These are phyloP conservation scores for Chlorencoelia australis DNA, from an alignment of 2,329 filamentous ascomycete genomes.

Conservation along the genomic window DNA sequence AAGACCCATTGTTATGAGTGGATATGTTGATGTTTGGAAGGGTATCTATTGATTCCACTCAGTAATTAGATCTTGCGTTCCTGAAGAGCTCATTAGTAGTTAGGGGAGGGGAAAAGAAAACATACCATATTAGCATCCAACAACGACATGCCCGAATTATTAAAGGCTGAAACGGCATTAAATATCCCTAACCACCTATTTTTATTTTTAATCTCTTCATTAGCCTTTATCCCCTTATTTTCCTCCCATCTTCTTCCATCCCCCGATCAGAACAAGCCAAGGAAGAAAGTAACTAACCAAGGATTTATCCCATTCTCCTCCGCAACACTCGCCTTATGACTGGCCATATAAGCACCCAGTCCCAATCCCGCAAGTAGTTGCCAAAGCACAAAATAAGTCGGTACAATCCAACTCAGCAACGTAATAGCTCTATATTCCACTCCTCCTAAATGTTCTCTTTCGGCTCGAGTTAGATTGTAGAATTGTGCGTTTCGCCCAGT, in stretches of 20 bases:
- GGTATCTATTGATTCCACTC: constrained; percentile 25
- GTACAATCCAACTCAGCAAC: constrained; percentile 48
- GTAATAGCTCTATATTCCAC: constrained; percentile 54
- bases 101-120: constrained; percentile 13
- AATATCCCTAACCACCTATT: constrained; percentile 53
- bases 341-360: constrained; percentile 50
- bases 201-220: background rate
- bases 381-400: constrained; percentile 48
- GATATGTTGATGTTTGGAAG: constrained; percentile 31
- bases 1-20: constrained; percentile 39
- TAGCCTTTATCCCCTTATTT: background rate
- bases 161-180: constrained; percentile 58
- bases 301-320: constrained; percentile 48
- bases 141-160: constrained; percentile 61
- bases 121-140: constrained; percentile 53
- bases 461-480: constrained; percentile 39
- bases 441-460: constrained; percentile 49
- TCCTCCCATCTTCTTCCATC: background rate
- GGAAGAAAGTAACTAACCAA: constrained; percentile 31
- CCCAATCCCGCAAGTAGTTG: constrained; percentile 49
- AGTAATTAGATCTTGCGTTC: constrained; percentile 1
- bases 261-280: background rate
- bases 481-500: constrained; percentile 45
- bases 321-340: constrained; percentile 39
- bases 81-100: background rate